Conservation (phyloP, 83 land plant genomes). For the Thuja plicata region DNA sequence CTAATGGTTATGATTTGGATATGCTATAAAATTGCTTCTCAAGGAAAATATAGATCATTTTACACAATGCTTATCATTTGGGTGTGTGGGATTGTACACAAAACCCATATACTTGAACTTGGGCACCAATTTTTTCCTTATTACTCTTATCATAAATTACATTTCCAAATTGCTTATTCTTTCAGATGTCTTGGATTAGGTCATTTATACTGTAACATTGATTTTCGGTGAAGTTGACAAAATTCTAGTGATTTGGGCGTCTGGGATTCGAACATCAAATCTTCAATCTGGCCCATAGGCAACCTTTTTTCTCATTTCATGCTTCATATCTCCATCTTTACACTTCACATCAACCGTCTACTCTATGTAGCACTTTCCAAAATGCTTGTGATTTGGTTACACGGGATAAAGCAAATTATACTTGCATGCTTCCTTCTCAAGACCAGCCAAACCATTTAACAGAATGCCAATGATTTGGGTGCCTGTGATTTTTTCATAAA, state of each 20-base stretch:
- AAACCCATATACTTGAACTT: background rate
- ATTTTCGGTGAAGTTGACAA: background rate
- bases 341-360: background rate
- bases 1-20: background rate
- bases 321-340: background rate
- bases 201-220: background rate
- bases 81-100: no score
- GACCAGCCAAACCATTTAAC: background rate
- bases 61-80: no score
- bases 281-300: background rate
- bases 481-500: background rate
- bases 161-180: background rate
- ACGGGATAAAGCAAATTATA: background rate
- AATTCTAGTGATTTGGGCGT: background rate
- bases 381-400: background rate
- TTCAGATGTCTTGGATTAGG: background rate
- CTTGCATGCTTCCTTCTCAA: background rate
- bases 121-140: background rate
- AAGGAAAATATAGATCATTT: background rate
- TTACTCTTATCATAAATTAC: background rate
- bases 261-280: background rate
- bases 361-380: background rate
- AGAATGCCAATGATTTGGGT: background rate
- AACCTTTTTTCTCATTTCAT: background rate
- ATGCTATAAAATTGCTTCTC: background rate